Conservation (phyloP, 768 basidiomycete genomes). For the Phanerodontia chrysosporium region DNA sequence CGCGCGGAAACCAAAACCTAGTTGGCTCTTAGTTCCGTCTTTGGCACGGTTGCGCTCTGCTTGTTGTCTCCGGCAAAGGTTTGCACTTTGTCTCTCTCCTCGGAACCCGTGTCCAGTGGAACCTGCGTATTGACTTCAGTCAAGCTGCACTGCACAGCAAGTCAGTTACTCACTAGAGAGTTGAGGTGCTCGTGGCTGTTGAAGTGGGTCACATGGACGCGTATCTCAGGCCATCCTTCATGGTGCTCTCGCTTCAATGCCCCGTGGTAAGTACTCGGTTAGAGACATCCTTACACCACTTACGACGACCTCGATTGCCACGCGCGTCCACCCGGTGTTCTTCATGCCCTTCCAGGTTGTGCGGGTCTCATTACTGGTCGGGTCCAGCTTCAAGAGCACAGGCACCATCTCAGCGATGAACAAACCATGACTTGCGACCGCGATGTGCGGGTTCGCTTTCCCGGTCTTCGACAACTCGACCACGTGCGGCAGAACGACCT, state of each 20-base stretch:
- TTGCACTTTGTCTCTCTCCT: constrained; percentile 2
- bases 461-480: constrained; percentile 33
- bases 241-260: neutral
- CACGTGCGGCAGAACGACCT: constrained; percentile 55
- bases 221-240: constrained; percentile 27
- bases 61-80: constrained; percentile 1
- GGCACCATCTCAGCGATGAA: constrained; percentile 52
- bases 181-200: constrained; percentile 54
- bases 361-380: constrained; percentile 26
- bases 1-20: neutral
- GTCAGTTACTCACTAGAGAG: constrained; percentile 43
- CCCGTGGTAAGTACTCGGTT: neutral
- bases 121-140: neutral
- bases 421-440: constrained; percentile 71
- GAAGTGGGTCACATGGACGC: constrained; percentile 44
- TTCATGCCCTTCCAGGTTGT: constrained; percentile 44
- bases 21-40: neutral
- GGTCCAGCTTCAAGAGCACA: constrained; percentile 42
- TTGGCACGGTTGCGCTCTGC: neutral
- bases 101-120: neutral
- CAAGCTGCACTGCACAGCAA: neutral
- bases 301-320: constrained; percentile 38
- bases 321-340: constrained; percentile 70
- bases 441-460: constrained; percentile 45
- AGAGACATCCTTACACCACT: constrained; percentile 25